Evolutionary conservation across 768 basidiomycete genomes (phyloP).

Genomic region (Mycena galopus): DNA sequence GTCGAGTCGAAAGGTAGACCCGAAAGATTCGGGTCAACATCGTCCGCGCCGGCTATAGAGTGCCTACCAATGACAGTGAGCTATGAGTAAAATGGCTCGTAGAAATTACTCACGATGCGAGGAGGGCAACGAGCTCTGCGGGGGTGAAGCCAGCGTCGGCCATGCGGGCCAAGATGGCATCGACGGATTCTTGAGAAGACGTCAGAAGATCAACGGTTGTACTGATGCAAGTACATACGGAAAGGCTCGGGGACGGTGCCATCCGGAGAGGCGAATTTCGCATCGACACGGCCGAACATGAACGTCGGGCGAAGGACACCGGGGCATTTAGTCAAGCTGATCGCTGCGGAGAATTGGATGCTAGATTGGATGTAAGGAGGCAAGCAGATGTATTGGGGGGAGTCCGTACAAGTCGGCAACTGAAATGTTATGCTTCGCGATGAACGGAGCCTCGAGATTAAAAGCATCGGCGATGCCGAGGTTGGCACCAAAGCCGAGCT

Average conservation of each 20-base stretch:
- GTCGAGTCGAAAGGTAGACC: conserved; percentile 55
- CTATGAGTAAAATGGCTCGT: not conserved
- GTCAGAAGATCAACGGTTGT: too few relatives aligned
- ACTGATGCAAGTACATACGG: too few relatives aligned
- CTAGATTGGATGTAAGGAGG: conserved; percentile 20
- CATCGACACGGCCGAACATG: too few relatives aligned
- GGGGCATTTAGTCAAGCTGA: not conserved
- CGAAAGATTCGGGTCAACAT: too few relatives aligned
- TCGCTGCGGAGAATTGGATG: conserved; percentile 46
- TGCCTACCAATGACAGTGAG: conserved; percentile 27
- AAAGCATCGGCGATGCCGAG: conserved; percentile 50
- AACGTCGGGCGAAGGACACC: too few relatives aligned
- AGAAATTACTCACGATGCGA: conserved; percentile 35
- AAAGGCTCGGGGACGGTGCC: too few relatives aligned
- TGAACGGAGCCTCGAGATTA: conserved; percentile 43
- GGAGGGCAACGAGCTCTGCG: conserved; percentile 37
- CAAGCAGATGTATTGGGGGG: too few relatives aligned
- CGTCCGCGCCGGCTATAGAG: conserved; percentile 38
- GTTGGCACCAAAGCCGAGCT: conserved; percentile 51
- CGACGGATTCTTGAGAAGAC: too few relatives aligned
- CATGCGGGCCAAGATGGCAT: too few relatives aligned
- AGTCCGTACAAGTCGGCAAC: too few relatives aligned
- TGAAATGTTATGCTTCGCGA: conserved; percentile 41
- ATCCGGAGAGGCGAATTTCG: too few relatives aligned
- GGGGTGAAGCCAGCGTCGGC: too few relatives aligned